Evolutionary conservation across 78 protist genomes (phyloP), one percentile per base, ranked within the genome.

Genomic region (Dictyostelium firmibasis): DNA sequence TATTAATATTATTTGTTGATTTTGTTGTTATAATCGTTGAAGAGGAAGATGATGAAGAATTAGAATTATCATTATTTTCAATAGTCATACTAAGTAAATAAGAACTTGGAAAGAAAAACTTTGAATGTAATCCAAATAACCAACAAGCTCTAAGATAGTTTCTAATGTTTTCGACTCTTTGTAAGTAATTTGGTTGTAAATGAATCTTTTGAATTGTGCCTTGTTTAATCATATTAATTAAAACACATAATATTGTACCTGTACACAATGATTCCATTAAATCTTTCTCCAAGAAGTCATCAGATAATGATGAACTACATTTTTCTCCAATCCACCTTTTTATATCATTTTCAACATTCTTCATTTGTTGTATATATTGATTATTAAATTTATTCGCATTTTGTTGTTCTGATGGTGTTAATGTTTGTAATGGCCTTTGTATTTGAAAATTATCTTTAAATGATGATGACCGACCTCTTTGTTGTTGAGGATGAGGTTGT

Each of bases 181-280:
- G 94, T 81, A 89, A 64, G 8, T 78, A 81, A 78, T 85, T 35
- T 41, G 94, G 94, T 69, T 81, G 78, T 18, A 89, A 69, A 89
- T 89, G 94, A 43, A 89, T 76, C 35, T 81, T 89, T 69, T 89
- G 94, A 10, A 89, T 89, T 0, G 79, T 89, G 20, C 94, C 94
- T 9, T 43, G 69, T 81, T 85, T 47, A 47, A 89, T 89, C n/a
- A 79, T 89, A 69, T 89, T 89, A 13, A 89, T 89, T 27, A 89
- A 64, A 47, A 53, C 83, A 47, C 94, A 89, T 33, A 89, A 35
- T 29, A 89, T 57, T 0, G 94, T 89, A 20, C 94, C 94, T 4
- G 87, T 67, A 41, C 57, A 7, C 4, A 89, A 29, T 29, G 94
- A 89, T 47, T 89, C 87, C 41, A 89, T 36, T 33, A 89, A 31